Percentiles rank a stretch among this genome's conserved stretches.
These are phyloP conservation scores for Nothophytophthora sp. DNA, from an alignment of 352 stramenopile species.

Conservation along the genomic window DNA sequence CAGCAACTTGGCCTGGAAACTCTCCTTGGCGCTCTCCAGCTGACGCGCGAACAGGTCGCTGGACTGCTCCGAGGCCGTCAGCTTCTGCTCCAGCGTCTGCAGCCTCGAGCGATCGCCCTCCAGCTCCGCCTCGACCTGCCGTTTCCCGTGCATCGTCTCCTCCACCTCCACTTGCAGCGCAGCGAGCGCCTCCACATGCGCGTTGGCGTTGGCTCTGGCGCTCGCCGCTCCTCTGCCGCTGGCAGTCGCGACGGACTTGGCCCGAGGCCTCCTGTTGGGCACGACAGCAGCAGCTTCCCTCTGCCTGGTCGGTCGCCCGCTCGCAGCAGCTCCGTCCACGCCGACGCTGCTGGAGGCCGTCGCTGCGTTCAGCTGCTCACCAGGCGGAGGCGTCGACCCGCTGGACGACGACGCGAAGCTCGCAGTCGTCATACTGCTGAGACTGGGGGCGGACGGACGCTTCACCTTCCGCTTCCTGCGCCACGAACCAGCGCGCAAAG, in stretches of 20 bases:
- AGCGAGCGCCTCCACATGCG: conserved; percentile 18
- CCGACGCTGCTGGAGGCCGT: neutral
- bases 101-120: conserved; percentile 13
- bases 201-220: conserved; percentile 11
- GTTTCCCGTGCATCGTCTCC: conserved; percentile 22
- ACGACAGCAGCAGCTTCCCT: neutral
- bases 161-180: conserved; percentile 22
- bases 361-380: too few species aligned
- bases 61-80: conserved; percentile 35
- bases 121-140: conserved; percentile 21
- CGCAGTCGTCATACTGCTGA: conserved; percentile 10
- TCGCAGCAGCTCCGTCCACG: neutral
- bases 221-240: neutral
- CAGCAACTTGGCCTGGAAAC: conserved; percentile 43
- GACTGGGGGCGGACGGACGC: conserved; percentile 20
- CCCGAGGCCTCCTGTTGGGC: conserved; percentile 1
- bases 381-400: too few species aligned
- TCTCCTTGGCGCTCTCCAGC: conserved; percentile 45
- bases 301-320: too few species aligned
- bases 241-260: conserved; percentile 8
- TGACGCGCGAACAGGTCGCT: conserved; percentile 42
- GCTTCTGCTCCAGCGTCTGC: conserved; percentile 37
- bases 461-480: conserved; percentile 24
- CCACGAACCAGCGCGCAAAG: neutral
- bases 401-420: neutral